A percentile compares a stretch with the other conserved stretches of the same genome.
Evolutionary conservation across 257 asterid species (phyloP).

Genomic region (Solanum chaucha): DNA sequence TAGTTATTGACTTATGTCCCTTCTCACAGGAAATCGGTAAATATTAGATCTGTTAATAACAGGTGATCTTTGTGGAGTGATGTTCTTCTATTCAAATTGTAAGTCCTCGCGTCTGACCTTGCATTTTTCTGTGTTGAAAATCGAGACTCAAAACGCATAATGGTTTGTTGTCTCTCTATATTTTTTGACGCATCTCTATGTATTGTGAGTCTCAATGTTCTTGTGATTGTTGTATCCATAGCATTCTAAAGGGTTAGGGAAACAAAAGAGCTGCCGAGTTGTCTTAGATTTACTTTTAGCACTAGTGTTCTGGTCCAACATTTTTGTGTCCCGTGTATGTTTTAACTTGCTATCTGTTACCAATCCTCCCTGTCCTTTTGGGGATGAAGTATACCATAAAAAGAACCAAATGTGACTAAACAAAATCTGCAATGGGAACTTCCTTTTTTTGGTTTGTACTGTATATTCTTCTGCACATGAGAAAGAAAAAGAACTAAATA

Average conservation of each 20-base stretch:
- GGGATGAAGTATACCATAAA: neutral
- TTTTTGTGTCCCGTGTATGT: neutral
- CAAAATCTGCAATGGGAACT: neutral
- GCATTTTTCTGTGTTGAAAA: neutral
- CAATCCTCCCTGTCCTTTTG: neutral
- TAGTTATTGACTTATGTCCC: too few relatives aligned
- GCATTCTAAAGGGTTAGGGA: neutral
- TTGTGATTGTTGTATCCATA: neutral
- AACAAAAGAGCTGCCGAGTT: neutral
- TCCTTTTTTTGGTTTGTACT: neutral
- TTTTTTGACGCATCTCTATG: neutral
- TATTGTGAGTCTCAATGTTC: neutral
- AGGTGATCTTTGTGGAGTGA: neutral
- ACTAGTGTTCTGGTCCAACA: neutral
- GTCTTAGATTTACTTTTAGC: neutral
- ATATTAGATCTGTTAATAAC: neutral
- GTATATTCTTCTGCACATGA: neutral
- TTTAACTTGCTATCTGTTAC: neutral
- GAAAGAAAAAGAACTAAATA: neutral
- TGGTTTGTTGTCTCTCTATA: neutral
- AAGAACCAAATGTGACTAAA: neutral
- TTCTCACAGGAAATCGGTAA: neutral
- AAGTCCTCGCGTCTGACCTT: neutral
- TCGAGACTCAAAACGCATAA: neutral
- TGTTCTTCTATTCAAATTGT: neutral